These are phyloP conservation scores for Toxoplasma gondii DNA, from an alignment of 169 alveolate genomes.

Conservation along the genomic window DNA sequence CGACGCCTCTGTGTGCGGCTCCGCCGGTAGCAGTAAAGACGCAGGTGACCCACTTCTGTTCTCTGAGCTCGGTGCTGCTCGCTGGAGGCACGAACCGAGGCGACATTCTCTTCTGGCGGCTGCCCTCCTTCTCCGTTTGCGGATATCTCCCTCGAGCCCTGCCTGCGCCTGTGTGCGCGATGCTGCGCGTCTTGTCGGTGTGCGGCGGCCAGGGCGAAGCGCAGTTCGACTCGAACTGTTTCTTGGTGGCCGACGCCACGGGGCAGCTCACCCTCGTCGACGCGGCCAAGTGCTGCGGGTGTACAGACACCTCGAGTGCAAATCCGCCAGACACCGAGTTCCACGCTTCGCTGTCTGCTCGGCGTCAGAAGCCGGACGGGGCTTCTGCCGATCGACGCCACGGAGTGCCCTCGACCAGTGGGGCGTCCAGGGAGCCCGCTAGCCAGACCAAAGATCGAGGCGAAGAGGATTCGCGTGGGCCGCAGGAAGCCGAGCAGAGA, in stretches of 20 bases:
- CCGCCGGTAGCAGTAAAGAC: not conserved
- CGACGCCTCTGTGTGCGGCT: not conserved
- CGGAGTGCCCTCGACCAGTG: not conserved
- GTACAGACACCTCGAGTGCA: slow-evolving; percentile 51
- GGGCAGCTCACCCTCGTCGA: slow-evolving; percentile 45
- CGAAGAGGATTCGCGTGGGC: too few species aligned
- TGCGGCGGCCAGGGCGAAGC: slow-evolving; percentile 59
- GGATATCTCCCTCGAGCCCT: slow-evolving; percentile 49
- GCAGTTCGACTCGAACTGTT: slow-evolving; percentile 49
- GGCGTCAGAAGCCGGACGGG: not conserved
- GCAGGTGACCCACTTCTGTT: slow-evolving; percentile 34
- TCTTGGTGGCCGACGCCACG: slow-evolving; percentile 49
- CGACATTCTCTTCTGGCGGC: slow-evolving; percentile 45
- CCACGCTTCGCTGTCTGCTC: not conserved
- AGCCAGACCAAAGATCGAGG: not conserved
- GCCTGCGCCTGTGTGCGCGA: slow-evolving; percentile 30
- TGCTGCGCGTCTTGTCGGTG: slow-evolving; percentile 43
- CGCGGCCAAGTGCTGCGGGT: slow-evolving; percentile 61
- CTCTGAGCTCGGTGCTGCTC: slow-evolving; percentile 43
- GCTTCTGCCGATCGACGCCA: not conserved
- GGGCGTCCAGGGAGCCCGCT: not conserved
- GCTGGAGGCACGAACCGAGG: slow-evolving; percentile 57
- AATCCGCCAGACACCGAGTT: not conserved
- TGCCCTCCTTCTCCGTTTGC: slow-evolving; percentile 28
- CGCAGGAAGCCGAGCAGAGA: not conserved